Conservation (phyloP, 768 basidiomycete genomes). For the Lentinula raphanica region DNA sequence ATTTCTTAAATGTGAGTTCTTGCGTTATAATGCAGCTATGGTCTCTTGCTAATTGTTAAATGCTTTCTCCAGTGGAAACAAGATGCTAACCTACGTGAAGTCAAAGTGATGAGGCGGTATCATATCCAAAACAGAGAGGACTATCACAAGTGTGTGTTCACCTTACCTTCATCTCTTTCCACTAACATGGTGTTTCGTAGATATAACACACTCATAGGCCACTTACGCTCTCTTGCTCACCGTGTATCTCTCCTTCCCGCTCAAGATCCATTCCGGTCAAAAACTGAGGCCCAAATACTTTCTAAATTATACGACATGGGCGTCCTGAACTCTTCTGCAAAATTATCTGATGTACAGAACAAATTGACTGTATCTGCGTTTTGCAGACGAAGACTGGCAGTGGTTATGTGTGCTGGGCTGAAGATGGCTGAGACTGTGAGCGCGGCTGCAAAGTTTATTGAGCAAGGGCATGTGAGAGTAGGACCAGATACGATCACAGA, state of each 20-base stretch:
- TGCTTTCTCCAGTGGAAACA: too few relatives aligned
- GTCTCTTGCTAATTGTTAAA: too few relatives aligned
- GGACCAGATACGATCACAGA: too few relatives aligned
- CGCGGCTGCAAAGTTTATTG: too few relatives aligned
- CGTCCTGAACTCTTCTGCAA: slow-evolving; percentile 78
- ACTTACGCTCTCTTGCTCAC: slow-evolving; percentile 80
- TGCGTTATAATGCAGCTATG: too few relatives aligned
- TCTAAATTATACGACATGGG: slow-evolving; percentile 98
- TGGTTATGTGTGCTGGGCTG: slow-evolving; percentile 71
- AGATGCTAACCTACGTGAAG: too few relatives aligned
- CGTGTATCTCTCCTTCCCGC: slow-evolving; percentile 81
- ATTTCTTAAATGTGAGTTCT: slow-evolving; percentile 80
- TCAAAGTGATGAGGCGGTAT: too few relatives aligned
- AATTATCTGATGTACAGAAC: slow-evolving; percentile 89
- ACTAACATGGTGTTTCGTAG: slow-evolving; percentile 83
- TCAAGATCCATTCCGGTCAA: slow-evolving; percentile 80
- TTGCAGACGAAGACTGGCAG: slow-evolving; percentile 86
- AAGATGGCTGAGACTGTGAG: too few relatives aligned
- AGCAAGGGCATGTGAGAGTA: too few relatives aligned
- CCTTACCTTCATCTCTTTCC: slow-evolving; percentile 21
- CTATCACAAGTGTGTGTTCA: too few relatives aligned
- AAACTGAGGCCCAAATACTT: slow-evolving; percentile 82
- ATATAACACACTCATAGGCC: slow-evolving; percentile 94
- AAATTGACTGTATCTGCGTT: too few relatives aligned
- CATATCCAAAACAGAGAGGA: too few relatives aligned